Evolutionary conservation across 2,329 filamentous ascomycete species (phyloP), one percentile per base, ranked within the genome.

Genomic region (Acephala macrosclerotiorum): DNA sequence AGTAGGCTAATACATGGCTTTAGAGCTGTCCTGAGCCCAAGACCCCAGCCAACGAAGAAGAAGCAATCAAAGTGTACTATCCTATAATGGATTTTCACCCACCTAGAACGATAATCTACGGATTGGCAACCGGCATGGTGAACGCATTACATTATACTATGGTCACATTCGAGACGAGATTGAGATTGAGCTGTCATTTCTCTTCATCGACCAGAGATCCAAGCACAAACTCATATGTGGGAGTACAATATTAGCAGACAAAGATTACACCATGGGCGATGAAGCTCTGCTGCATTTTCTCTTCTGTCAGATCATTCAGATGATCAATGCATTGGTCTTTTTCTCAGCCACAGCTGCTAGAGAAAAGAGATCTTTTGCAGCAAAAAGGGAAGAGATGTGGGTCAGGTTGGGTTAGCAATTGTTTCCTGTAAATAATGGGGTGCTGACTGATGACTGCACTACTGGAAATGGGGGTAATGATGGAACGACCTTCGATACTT

Each of bases 21-120:
- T 74, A 93, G 90, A 74, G 90, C 90, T 68, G 90, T 93, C 58
- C 82, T 93, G 68, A 91, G 89, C 80, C 90, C 91, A 65, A 83
- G 87, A 73, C 87, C 88, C 22, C 80, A 84, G 69, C 75, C 80
- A 35, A 81, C 79, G 65, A 86, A 88, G 82, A 79, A 83, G 75
- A 90, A 90, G 82, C 87, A 86, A 79, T 81, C 81, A 71, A 91
- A 90, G 82, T 92, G 90, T 82, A 85, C 84, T 56, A 89, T 93
- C 75, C 84, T 93, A 78, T 93, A 70, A 72, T 67, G 51, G 47
- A 55, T 55, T 38, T n/a, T 47, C 29, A n/a, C 38, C 47, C 40
- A 36, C 22, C 38, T 40, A 62, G 42, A 58, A 29, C 47, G 42
- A 33, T 40, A 35, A 58, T 25, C 40, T 56, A 49, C 49, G 40